Percentiles rank a stretch among this genome's conserved stretches.
Evolutionary conservation across 495 filamentous ascomycete genomes (phyloP).

Genomic region (Pseudevernia furfuracea): DNA sequence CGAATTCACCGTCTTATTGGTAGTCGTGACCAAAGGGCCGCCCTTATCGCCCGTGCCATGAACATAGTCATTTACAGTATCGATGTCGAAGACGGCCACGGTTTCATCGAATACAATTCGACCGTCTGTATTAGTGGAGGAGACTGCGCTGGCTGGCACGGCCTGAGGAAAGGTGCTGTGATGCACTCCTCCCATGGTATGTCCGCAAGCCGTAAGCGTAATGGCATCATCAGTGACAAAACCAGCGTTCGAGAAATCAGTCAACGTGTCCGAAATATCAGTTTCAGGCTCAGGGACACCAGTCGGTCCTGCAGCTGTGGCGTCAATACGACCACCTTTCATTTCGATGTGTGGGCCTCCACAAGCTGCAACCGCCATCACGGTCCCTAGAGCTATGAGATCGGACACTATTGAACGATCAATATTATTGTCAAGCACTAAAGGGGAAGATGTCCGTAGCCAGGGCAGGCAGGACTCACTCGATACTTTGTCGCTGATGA

Average conservation of each 20-base stretch:
- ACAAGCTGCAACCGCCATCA: slow-evolving; percentile 49
- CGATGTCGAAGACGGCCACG: slow-evolving; percentile 46
- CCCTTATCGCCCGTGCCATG: slow-evolving; percentile 34
- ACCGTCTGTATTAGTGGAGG: slow-evolving; percentile 38
- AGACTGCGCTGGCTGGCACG: slow-evolving; percentile 37
- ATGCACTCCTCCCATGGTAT: slow-evolving; percentile 56
- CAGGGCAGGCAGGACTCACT: slow-evolving; percentile 3
- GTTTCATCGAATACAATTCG: slow-evolving; percentile 35
- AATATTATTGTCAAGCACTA: neutral
- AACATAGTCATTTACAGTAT: slow-evolving; percentile 49
- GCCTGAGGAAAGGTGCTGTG: slow-evolving; percentile 46
- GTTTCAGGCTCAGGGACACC: slow-evolving; percentile 57
- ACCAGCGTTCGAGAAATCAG: slow-evolving; percentile 51
- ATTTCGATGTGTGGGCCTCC: slow-evolving; percentile 52
- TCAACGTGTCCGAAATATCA: slow-evolving; percentile 40
- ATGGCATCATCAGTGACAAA: slow-evolving; percentile 52
- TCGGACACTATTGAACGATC: slow-evolving; percentile 37
- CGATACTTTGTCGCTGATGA: slow-evolving; percentile 43
- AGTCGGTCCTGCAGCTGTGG: slow-evolving; percentile 38
- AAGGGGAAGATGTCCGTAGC: too few species aligned
- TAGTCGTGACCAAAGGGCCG: slow-evolving; percentile 37
- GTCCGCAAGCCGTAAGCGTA: slow-evolving; percentile 53
- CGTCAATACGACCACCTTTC: slow-evolving; percentile 48
- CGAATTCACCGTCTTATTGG: slow-evolving; percentile 41
- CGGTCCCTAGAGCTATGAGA: slow-evolving; percentile 52